Conservation (phyloP, 2,329 filamentous ascomycete genomes). For the Cercospora sp. region DNA sequence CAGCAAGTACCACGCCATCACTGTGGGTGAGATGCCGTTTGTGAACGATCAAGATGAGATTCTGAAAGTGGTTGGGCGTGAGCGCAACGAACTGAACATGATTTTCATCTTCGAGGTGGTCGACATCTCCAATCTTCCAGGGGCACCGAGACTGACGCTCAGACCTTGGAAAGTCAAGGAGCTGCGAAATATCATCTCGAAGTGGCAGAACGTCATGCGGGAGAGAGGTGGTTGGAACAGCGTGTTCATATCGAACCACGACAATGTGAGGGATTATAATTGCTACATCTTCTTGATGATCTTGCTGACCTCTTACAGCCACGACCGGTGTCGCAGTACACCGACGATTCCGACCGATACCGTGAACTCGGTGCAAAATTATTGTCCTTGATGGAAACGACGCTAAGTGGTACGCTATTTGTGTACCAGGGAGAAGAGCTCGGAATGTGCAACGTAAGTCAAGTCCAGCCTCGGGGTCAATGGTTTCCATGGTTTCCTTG, state of each 20-base stretch:
- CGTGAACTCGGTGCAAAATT: slow-evolving; percentile 51
- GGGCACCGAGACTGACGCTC: slow-evolving; percentile 40
- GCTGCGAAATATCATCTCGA: slow-evolving; percentile 33
- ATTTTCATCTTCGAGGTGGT: slow-evolving; percentile 52
- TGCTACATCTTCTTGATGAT: background rate
- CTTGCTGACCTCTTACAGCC: slow-evolving; percentile 40
- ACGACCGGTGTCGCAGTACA: slow-evolving; percentile 51
- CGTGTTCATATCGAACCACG: slow-evolving; percentile 57
- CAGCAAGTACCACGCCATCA: slow-evolving; percentile 58
- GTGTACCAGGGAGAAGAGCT: slow-evolving; percentile 56
- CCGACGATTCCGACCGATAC: slow-evolving; percentile 49
- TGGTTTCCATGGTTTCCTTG: no score
- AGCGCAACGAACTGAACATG: slow-evolving; percentile 49
- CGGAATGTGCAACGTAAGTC: slow-evolving; percentile 49
- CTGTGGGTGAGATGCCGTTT: slow-evolving; percentile 63
- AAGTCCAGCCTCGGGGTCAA: background rate
- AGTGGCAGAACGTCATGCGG: slow-evolving; percentile 53
- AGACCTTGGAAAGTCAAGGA: slow-evolving; percentile 42
- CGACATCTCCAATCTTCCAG: slow-evolving; percentile 41
- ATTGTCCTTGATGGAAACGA: slow-evolving; percentile 50
- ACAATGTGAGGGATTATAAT: slow-evolving; percentile 29
- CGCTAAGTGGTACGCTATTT: slow-evolving; percentile 52
- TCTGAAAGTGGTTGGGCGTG: slow-evolving; percentile 45
- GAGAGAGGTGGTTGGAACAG: slow-evolving; percentile 53
- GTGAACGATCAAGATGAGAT: slow-evolving; percentile 48